Base-by-base conservation (phyloP, 805 yeast species). In the Lachancea sp. region DNA sequence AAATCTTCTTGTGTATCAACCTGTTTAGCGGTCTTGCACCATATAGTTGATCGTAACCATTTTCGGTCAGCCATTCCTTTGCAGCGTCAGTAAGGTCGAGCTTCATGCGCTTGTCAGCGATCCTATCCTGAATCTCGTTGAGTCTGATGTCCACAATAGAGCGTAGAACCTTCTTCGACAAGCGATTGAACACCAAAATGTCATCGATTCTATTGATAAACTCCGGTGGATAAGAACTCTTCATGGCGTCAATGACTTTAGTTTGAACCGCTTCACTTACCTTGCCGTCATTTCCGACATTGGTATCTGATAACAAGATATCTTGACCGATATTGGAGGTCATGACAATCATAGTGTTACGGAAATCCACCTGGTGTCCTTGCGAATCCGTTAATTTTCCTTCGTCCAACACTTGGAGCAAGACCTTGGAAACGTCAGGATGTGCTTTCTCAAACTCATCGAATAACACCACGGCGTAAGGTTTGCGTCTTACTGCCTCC, bases 381-480 rank as follows among this genome's bases (percentile, higher is more conserved):
- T 89, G 95, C 2, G 96, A 84, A 62, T 91, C 99, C 0, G 98
- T 91, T 55, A 91, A 73, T 44, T 85, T 79, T 46, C 99, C 99
- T 66, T 91, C 99, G 65, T 91, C 99, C 43, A 91, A 71, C 0
- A 91, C 98, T 66, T 93, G 99, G 48, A 91, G 69, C 40, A 91
- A 70, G 34, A 91, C 73, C 66, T 93, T 93, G 26, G 95, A 81
- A n/a, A 91, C 84, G 66, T 91, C 99, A 2, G 89, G 84, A 63
- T 93, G 98, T 0, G 99, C 98, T 66, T 91, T 91, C 58, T 91
- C 99, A 65, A 91, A 87, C 68, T 91, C 99, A 66, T 91, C 99
- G 63, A 91, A 93, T 47, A 91, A 68, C 1, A 91, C 84, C 22
- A 91, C 96, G 0, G 97, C 76, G 55, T 91, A 91, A 8, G 99